Conservation (phyloP, 306 rosid genomes). For the Vachellia collinsii region DNA sequence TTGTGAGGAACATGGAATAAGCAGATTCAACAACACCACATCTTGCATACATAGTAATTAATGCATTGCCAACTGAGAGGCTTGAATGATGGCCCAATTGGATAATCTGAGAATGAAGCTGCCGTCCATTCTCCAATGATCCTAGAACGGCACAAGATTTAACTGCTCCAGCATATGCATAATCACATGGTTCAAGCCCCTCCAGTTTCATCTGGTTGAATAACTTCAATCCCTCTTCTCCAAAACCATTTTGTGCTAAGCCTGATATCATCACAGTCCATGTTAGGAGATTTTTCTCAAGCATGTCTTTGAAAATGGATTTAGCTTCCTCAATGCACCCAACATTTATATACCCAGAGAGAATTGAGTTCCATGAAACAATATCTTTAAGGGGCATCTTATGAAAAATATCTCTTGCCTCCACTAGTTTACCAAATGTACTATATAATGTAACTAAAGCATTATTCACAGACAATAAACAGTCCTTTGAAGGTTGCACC, state of each 20-base stretch:
- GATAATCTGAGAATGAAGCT: constrained; percentile 38
- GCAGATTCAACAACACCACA: constrained; percentile 12
- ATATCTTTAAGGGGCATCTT: constrained; percentile 2
- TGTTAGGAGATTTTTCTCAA: constrained; percentile 48
- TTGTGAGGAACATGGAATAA: neutral
- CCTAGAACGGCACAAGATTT: constrained; percentile 52
- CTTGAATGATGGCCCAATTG: constrained; percentile 32
- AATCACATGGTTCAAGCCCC: constrained; percentile 61
- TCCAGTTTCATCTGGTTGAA: constrained; percentile 55
- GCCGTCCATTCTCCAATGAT: constrained; percentile 36
- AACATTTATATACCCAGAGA: constrained; percentile 10
- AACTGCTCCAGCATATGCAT: constrained; percentile 62
- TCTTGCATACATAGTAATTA: constrained; percentile 11
- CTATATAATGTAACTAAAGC: constrained; percentile 50
- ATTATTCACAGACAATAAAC: constrained; percentile 50
- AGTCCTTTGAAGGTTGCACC: constrained; percentile 38
- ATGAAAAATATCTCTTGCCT: constrained; percentile 1
- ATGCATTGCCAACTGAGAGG: constrained; percentile 18
- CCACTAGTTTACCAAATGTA: neutral
- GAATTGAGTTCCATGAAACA: constrained; percentile 7
- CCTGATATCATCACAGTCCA: constrained; percentile 65
- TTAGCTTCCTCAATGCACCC: constrained; percentile 51
- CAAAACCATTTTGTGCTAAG: constrained; percentile 54
- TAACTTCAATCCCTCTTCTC: constrained; percentile 57
- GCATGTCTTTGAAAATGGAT: constrained; percentile 49